phyloP scores from a whole-genome alignment of 768 basidiomycete genomes.

The Tubosaeta sp. region DNA sequence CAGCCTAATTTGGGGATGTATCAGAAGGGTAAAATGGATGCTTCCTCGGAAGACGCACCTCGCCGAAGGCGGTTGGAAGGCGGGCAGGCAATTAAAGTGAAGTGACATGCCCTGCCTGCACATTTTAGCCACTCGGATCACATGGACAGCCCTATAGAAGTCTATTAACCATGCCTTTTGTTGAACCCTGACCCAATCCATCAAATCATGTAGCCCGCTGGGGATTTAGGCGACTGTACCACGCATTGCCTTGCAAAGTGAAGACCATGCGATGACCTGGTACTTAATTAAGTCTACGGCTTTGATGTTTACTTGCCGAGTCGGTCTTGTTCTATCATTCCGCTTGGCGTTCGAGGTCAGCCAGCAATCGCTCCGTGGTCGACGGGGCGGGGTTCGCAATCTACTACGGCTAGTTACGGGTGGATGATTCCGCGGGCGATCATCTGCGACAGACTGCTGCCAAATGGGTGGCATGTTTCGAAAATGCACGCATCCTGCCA shows the following conservation, averaged over 20 bases:
- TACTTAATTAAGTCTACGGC: conserved; percentile 7
- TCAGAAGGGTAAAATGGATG: conserved; percentile 31
- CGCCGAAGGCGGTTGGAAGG: conserved; percentile 56
- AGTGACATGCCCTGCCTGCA: conserved; percentile 32
- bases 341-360: conserved; percentile 1
- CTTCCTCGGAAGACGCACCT: conserved; percentile 37
- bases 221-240: conserved; percentile 16
- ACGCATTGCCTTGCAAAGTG: conserved; percentile 10
- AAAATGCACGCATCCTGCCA: conserved; percentile 5
- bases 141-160: conserved; percentile 20
- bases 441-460: conserved; percentile 7
- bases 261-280: conserved; percentile 6
- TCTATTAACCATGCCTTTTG: conserved; percentile 18
- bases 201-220: conserved; percentile 20
- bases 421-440: conserved; percentile 22
- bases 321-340: not conserved
- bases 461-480: conserved; percentile 16
- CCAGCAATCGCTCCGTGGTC: conserved; percentile 16
- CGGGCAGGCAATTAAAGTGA: conserved; percentile 51
- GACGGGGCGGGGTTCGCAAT: conserved; percentile 17
- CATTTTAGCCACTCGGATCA: conserved; percentile 26
- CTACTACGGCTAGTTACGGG: conserved; percentile 11
- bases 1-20: conserved; percentile 46
- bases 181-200: conserved; percentile 17
- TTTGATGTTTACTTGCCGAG: conserved; percentile 5